Percentiles rank a stretch among this genome's conserved stretches.
phyloP scores from a whole-genome alignment of 139 green algal genomes.

The Coccomyxa sp. region DNA sequence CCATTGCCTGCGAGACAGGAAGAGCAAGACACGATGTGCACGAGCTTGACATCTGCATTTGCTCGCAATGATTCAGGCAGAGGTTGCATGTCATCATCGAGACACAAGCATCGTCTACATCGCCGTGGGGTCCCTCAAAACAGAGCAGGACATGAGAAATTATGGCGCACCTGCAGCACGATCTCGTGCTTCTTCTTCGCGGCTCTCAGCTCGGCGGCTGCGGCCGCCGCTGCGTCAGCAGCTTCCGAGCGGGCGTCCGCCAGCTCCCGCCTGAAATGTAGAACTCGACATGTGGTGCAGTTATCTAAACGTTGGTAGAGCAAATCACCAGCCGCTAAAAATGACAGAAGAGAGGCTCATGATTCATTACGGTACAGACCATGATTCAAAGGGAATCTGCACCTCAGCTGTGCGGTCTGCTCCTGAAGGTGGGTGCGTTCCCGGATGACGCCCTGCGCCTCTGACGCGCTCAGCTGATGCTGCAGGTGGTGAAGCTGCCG shows the following conservation, averaged over 20 bases:
- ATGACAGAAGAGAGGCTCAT: background rate
- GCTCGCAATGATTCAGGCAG: no score
- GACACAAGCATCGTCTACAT: no score
- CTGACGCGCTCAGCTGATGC: background rate
- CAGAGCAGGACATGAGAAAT: no score
- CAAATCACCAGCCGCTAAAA: background rate
- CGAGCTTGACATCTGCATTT: no score
- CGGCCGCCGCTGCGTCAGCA: background rate
- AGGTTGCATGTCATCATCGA: no score
- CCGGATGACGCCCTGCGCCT: no score
- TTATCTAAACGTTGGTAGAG: background rate
- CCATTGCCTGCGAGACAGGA: no score
- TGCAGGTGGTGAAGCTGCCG: background rate
- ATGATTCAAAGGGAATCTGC: background rate
- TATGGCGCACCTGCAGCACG: background rate
- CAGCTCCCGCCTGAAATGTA: background rate
- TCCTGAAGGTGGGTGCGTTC: background rate
- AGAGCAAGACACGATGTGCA: no score
- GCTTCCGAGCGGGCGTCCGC: background rate
- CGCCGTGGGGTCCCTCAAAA: no score
- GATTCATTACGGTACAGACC: background rate
- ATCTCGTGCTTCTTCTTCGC: background rate
- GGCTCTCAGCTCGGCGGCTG: background rate
- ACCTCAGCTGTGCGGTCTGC: background rate
- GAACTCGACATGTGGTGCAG: background rate